phyloP scores from a whole-genome alignment of 164 flowering plant species.

The Stephania yunnanensis region DNA sequence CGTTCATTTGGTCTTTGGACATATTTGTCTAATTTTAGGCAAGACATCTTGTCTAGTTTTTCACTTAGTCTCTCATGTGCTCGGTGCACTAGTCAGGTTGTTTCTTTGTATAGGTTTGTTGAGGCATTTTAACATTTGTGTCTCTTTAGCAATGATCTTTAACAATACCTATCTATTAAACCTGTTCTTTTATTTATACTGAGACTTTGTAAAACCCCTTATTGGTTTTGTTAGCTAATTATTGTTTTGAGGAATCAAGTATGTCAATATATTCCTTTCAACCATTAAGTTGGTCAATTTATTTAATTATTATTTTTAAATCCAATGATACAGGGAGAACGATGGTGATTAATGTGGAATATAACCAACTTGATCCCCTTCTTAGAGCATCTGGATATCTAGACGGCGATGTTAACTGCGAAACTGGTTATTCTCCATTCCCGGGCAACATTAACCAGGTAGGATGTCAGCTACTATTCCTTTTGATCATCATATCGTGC shows the following conservation, averaged over 20 bases:
- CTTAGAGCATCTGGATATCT: slow-evolving; percentile 80
- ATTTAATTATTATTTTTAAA: slow-evolving; percentile 5
- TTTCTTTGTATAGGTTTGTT: neutral
- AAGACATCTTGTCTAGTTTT: neutral
- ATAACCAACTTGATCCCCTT: slow-evolving; percentile 97
- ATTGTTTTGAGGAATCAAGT: neutral
- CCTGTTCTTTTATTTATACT: neutral
- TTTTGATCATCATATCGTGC: neutral
- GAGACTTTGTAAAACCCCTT: neutral
- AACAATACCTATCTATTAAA: neutral
- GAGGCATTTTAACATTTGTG: neutral
- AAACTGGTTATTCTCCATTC: slow-evolving; percentile 93
- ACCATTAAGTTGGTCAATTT: neutral
- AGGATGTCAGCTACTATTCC: slow-evolving; percentile 4
- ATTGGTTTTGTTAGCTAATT: neutral
- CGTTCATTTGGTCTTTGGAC: too few relatives aligned
- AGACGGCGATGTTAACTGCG: slow-evolving; percentile 87
- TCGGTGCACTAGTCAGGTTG: neutral
- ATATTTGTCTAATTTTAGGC: neutral
- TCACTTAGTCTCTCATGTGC: neutral
- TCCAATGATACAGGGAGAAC: slow-evolving; percentile 60
- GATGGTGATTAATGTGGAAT: slow-evolving; percentile 98
- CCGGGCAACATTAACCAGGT: slow-evolving; percentile 99
- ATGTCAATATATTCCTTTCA: neutral
- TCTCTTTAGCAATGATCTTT: neutral